These are phyloP conservation scores for Serendipita sp. DNA, from an alignment of 768 basidiomycete genomes.

Conservation along the genomic window DNA sequence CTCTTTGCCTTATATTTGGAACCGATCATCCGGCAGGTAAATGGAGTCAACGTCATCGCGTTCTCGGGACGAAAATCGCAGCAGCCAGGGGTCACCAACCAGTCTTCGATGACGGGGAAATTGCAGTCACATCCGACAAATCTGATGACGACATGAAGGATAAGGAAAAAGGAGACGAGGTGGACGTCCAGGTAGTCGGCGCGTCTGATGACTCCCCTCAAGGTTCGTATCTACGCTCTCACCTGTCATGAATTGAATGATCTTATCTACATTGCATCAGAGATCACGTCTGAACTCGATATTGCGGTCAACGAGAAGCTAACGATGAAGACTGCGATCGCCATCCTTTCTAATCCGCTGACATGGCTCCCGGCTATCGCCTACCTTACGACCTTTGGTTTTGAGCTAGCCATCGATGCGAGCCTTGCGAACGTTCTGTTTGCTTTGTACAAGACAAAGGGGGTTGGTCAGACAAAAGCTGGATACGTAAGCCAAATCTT, in stretches of 20 bases:
- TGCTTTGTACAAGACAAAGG: conserved; percentile 20
- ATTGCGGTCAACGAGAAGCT: conserved; percentile 31
- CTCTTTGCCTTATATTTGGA: too few relatives aligned
- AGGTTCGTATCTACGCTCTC: too few relatives aligned
- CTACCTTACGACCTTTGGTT: conserved; percentile 41
- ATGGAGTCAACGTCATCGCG: conserved; percentile 33
- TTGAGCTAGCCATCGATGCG: conserved; percentile 41
- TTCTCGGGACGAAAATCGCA: conserved; percentile 19
- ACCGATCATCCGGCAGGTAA: conserved; percentile 30
- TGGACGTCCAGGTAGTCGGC: conserved; percentile 1
- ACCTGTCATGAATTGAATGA: neutral
- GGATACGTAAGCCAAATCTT: conserved; percentile 28
- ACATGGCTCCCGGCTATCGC: conserved; percentile 41
- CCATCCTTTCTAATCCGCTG: conserved; percentile 26
- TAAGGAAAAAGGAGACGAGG: conserved; percentile 19
- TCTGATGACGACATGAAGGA: conserved; percentile 13
- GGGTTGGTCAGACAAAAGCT: conserved; percentile 34
- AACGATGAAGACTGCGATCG: conserved; percentile 20
- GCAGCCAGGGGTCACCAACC: conserved; percentile 2
- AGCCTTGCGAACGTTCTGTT: conserved; percentile 34
- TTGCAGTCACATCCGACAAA: conserved; percentile 14
- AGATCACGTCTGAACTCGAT: conserved; percentile 24
- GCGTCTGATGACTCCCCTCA: too few relatives aligned
- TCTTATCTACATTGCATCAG: conserved; percentile 7
- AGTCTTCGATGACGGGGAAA: neutral